Base-by-base conservation (phyloP, 2,329 filamentous ascomycete genomes). In the Microcyclospora pomicola region DNA sequence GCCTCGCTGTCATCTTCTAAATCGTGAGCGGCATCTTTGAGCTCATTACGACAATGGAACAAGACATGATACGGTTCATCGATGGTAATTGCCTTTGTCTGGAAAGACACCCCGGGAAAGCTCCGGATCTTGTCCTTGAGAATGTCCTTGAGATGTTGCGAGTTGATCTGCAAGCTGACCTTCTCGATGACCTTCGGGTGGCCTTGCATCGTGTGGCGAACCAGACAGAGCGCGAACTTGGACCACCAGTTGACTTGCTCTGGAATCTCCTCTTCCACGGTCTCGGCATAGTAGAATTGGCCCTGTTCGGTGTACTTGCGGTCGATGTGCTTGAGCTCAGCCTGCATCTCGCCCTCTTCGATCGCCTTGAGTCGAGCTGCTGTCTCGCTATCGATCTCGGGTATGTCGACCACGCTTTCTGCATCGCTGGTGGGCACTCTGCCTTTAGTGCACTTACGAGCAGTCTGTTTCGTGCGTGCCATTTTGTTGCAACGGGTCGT, bases 121-220 rank as follows among this genome's bases (percentile, higher is more conserved):
- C 42, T 37, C 31, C 37, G 38, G 33, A 52, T 49, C 2, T 42
- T 47, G 5, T 46, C 37, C 33, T 48, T 46, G 7, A 55, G 39
- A n/a, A 54, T 45, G n/a, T 51, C 44, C 34, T 54, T 53, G n/a
- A 53, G 42, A 29, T 53, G 48, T 27, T 49, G 46, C 5, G 49
- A 53, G 37, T 55, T 55, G 40, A 53, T 41, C 36, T 50, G 51
- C 16, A 55, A 40, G 27, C 40, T 45, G 13, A 40, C 41, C 35
- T 46, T 45, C 31, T 48, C 38, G 1, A 53, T 47, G 9, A 34
- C 36, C 32, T 42, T 47, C 38, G 37, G 43, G 39, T 15, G 46
- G 37, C 44, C 2, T 49, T 40, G 19, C 46, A 49, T 5, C 49
- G 35, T 45, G 16, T 43, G 35, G 7, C 33, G 28, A 16, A 44